Evolutionary conservation across 805 yeast genomes (phyloP), one percentile per base, ranked within the genome.

Genomic region (Jamesozyma jinghongensis): DNA sequence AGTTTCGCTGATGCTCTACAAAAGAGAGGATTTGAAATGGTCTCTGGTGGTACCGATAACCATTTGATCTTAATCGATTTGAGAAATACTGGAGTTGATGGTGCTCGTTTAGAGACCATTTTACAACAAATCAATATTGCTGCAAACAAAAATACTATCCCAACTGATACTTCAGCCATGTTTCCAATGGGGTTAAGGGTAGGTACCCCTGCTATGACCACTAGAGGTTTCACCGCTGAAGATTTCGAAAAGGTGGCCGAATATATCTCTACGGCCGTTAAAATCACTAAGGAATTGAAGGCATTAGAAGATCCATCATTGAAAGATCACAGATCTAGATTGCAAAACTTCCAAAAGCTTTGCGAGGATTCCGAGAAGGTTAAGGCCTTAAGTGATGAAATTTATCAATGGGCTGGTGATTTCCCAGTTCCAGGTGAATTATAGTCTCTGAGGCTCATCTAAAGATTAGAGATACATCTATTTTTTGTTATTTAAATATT

Each of bases 141-240:
- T 37, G 83, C 88, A 50, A 90, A 90, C 73, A 90, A 90, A 68
- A 90, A 90, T 74, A 82, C 97, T 38, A 84, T 90, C 51, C 97
- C 97, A 45, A 95, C 95, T 56, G 98, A 90, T 67, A 82, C 79
- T 66, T 85, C 95, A 34, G 98, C 98, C 27, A 73, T 90, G 46
- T 86, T 85, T 62, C 98, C 98, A 57, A 85, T 94, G 46, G 98
- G 98, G 54, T 71, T 90, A 50, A 83, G 98, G 71, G 82, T 90
- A 46, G 98, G 98, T 55, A 85, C 97, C 14, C 98, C 98, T 44
- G 97, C 97, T 36, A 90, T 90, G 97, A 82, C 97, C 42, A 86
- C 97, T 40, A 81, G 98, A 70, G 97, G 96, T 36, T 81, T 90
- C 59, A 76, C 76, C 40, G 74, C 72, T 46, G 73, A 68, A 42